phyloP scores from a whole-genome alignment of 2,329 filamentous ascomycete species.

The Ophiostoma populinum region DNA sequence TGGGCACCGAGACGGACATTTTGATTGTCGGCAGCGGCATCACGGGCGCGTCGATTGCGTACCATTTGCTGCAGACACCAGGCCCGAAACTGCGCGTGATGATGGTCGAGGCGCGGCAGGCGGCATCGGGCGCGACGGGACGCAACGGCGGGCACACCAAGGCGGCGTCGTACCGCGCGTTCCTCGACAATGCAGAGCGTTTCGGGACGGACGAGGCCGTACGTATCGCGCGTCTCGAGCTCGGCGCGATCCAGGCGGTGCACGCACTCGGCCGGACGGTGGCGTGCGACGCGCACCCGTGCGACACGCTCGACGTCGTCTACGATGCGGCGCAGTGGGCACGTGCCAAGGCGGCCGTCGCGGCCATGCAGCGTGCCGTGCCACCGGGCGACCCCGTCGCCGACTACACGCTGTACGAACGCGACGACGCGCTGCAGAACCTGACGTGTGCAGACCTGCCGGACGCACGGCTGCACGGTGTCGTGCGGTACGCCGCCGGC shows the following conservation, averaged over 20 bases:
- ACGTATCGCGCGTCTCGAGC: constrained; percentile 33
- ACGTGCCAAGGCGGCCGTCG: constrained; percentile 21
- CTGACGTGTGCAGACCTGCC: constrained; percentile 21
- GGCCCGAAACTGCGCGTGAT: constrained; percentile 25
- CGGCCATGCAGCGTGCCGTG: constrained; percentile 27
- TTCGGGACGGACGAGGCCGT: constrained; percentile 32
- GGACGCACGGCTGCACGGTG: constrained; percentile 13
- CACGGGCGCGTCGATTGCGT: constrained; percentile 41
- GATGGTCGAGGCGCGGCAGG: constrained; percentile 47
- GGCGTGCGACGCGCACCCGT: constrained; percentile 29
- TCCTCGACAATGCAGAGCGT: constrained; percentile 25
- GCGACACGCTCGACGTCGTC: constrained; percentile 39
- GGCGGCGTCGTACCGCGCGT: constrained; percentile 29
- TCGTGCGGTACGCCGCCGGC: constrained; percentile 27
- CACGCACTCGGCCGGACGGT: constrained; percentile 33
- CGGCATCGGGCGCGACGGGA: constrained; percentile 49
- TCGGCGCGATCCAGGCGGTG: constrained; percentile 34
- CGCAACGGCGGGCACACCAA: constrained; percentile 33
- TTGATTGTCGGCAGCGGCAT: constrained; percentile 50
- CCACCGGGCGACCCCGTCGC: constrained; percentile 22
- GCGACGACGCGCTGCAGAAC: constrained; percentile 23
- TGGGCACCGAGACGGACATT: constrained; percentile 37
- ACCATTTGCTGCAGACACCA: constrained; percentile 24
- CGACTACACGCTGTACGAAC: constrained; percentile 25
- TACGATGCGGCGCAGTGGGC: constrained; percentile 30